These are phyloP conservation scores for Sutorius australiensis DNA, from an alignment of 768 basidiomycete species.

Conservation along the genomic window DNA sequence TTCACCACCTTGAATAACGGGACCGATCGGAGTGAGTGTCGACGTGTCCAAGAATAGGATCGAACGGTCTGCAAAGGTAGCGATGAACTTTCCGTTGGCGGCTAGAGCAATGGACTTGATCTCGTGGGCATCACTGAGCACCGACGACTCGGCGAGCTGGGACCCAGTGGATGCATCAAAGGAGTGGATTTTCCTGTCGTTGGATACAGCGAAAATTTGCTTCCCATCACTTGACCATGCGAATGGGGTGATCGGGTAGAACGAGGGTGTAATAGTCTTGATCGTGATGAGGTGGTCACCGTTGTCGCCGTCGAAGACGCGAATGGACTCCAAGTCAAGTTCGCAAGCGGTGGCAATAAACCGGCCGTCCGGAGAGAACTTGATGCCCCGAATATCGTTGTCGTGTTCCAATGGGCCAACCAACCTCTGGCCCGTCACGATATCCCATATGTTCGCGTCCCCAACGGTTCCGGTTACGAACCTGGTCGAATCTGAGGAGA, in stretches of 20 bases:
- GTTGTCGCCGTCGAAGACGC: neutral
- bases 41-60: neutral
- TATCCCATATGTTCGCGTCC: neutral
- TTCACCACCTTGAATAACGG: neutral
- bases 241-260: neutral
- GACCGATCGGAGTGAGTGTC: neutral
- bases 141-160: neutral
- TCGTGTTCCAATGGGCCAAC: slow-evolving; percentile 1
- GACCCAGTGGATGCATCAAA: neutral
- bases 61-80: neutral
- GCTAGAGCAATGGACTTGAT: neutral
- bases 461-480: neutral
- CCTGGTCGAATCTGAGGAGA: neutral
- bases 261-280: neutral
- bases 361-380: neutral
- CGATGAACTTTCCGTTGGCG: neutral
- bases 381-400: neutral
- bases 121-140: neutral
- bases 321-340: neutral
- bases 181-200: neutral
- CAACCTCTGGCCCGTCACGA: neutral
- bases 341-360: neutral
- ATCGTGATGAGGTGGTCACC: neutral
- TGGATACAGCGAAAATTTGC: neutral
- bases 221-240: slow-evolving; percentile 2